Percentiles rank a stretch among this genome's conserved stretches.
Evolutionary conservation across 371 early-diverging fungal genomes (phyloP).

Genomic region (Catenaria anguillulae): DNA sequence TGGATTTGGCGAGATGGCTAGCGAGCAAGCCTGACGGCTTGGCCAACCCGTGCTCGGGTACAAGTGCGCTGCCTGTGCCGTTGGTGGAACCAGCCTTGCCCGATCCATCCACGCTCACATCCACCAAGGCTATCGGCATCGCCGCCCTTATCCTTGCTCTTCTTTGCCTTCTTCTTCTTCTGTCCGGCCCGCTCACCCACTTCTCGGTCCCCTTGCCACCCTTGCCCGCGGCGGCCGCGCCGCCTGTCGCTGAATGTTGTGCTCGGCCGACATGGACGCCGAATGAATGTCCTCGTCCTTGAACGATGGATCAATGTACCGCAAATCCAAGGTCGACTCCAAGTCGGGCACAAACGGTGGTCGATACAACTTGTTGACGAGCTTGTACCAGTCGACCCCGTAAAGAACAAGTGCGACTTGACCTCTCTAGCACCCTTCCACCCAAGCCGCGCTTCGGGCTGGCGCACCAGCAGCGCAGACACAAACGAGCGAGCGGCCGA

Average conservation of each 20-base stretch:
- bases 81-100: too few relatives aligned
- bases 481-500: constrained; percentile 28
- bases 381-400: constrained; percentile 49
- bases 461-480: constrained; percentile 28
- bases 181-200: not conserved
- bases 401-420: constrained; percentile 60
- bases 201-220: too few relatives aligned
- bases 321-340: constrained; percentile 11
- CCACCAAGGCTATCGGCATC: too few relatives aligned
- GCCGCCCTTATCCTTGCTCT: too few relatives aligned
- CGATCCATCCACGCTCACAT: too few relatives aligned
- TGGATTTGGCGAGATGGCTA: too few relatives aligned
- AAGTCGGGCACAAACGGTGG: constrained; percentile 56
- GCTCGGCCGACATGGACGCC: not conserved
- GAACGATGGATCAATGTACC: constrained; percentile 6
- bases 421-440: constrained; percentile 42
- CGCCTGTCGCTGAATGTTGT: not conserved
- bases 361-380: constrained; percentile 37
- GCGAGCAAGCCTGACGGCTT: too few relatives aligned
- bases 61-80: too few relatives aligned
- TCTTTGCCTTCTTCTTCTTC: not conserved
- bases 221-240: too few relatives aligned
- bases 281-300: constrained; percentile 2
- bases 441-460: constrained; percentile 40
- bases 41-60: too few relatives aligned